Conservation (phyloP, 306 rosid genomes). For the Morella rubra region DNA sequence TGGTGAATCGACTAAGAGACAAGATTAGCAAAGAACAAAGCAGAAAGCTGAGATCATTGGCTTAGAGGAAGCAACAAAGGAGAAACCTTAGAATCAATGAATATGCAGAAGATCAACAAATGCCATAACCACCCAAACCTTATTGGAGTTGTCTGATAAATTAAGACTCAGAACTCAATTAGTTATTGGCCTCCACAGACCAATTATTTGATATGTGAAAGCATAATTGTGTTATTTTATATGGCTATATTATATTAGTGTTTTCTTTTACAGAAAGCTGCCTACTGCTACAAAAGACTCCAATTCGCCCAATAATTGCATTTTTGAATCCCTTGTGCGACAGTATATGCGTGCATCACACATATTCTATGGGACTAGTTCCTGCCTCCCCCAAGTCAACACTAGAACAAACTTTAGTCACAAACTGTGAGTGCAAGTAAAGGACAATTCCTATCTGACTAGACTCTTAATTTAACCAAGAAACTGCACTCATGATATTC, state of each 20-base stretch:
- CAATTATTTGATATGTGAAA: constrained; percentile 36
- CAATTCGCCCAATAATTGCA: constrained; percentile 41
- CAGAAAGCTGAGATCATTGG: too few relatives aligned
- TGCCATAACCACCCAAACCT: background rate
- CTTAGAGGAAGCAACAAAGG: too few relatives aligned
- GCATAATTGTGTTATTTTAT: constrained; percentile 27
- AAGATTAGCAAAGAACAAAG: too few relatives aligned
- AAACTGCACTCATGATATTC: constrained; percentile 1
- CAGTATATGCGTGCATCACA: background rate
- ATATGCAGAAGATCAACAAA: too few relatives aligned
- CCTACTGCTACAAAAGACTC: constrained; percentile 22
- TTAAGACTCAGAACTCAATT: constrained; percentile 8
- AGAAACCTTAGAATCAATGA: too few relatives aligned
- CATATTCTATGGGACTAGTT: constrained; percentile 33
- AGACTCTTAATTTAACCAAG: background rate
- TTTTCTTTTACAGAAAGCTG: constrained; percentile 20
- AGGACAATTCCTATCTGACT: constrained; percentile 1
- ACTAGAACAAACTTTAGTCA: too few relatives aligned
- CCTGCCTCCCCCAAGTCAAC: constrained; percentile 39
- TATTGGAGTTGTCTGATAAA: constrained; percentile 19
- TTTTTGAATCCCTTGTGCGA: constrained; percentile 24
- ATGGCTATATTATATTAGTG: background rate
- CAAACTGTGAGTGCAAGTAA: too few relatives aligned
- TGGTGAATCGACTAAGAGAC: too few relatives aligned
- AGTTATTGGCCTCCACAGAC: constrained; percentile 31